Percentiles rank a stretch among this genome's conserved stretches.
phyloP scores from a whole-genome alignment of 2,329 filamentous ascomycete genomes.

The Xylaria multiplex region DNA sequence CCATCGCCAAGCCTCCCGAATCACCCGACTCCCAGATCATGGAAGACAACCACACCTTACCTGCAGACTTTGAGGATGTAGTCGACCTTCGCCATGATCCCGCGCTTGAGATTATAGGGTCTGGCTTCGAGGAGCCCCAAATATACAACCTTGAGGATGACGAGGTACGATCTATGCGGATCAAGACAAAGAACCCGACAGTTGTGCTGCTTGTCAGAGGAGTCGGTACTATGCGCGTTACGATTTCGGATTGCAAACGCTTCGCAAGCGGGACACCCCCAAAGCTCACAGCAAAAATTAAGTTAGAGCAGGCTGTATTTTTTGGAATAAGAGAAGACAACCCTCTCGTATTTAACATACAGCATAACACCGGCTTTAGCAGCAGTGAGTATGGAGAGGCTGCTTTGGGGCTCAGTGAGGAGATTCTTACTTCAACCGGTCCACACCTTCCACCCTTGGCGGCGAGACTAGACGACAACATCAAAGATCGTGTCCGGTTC shows the following conservation, averaged over 20 bases:
- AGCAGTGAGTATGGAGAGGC: slow-evolving; percentile 78
- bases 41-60: slow-evolving; percentile 70
- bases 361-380: slow-evolving; percentile 72
- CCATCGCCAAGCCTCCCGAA: slow-evolving; percentile 73
- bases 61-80: slow-evolving; percentile 83
- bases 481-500: slow-evolving; percentile 76
- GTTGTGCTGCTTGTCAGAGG: slow-evolving; percentile 71
- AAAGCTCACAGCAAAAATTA: slow-evolving; percentile 82
- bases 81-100: slow-evolving; percentile 78
- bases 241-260: slow-evolving; percentile 67
- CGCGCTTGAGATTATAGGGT: slow-evolving; percentile 71
- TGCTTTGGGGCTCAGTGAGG: slow-evolving; percentile 79
- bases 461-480: slow-evolving; percentile 82
- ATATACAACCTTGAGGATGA: slow-evolving; percentile 52
- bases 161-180: slow-evolving; percentile 60
- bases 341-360: slow-evolving; percentile 83
- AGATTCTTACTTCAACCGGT: slow-evolving; percentile 82
- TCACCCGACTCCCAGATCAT: slow-evolving; percentile 81
- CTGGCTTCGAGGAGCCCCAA: slow-evolving; percentile 70
- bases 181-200: slow-evolving; percentile 70
- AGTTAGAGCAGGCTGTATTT: slow-evolving; percentile 94
- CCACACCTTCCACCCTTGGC: slow-evolving; percentile 77
- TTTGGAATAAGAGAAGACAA: slow-evolving; percentile 85
- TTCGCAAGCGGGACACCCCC: slow-evolving; percentile 68
- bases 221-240: slow-evolving; percentile 68